A percentile compares a stretch with the other conserved stretches of the same genome.
Evolutionary conservation across 306 rosid genomes (phyloP).

Genomic region (Inga oerstediana): DNA sequence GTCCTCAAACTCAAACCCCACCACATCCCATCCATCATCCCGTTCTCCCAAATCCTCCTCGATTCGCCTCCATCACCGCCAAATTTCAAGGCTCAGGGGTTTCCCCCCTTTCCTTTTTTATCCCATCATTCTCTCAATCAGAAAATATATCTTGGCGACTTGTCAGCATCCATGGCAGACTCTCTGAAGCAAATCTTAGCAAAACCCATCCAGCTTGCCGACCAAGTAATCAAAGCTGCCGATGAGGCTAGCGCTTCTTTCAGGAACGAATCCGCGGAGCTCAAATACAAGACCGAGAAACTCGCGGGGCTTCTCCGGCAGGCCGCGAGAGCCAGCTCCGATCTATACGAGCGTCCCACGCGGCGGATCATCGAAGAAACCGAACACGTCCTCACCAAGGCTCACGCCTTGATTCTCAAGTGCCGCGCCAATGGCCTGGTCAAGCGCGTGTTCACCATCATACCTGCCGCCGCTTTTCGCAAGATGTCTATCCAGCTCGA

Average conservation of each 20-base stretch:
- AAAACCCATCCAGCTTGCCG: conserved; percentile 79
- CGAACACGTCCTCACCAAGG: conserved; percentile 73
- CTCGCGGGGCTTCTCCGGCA: conserved; percentile 78
- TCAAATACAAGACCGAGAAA: conserved; percentile 70
- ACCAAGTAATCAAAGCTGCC: conserved; percentile 72
- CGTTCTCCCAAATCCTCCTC: not conserved
- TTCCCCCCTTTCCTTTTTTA: not conserved
- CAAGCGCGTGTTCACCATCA: conserved; percentile 79
- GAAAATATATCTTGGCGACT: not conserved
- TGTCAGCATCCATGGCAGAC: conserved; percentile 66
- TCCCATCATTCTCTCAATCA: conserved; percentile 16
- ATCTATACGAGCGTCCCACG: conserved; percentile 84
- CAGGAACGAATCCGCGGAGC: conserved; percentile 64
- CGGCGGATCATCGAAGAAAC: conserved; percentile 80
- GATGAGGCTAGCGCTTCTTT: conserved; percentile 70
- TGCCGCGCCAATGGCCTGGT: conserved; percentile 72
- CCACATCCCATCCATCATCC: not conserved
- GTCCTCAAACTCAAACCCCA: not conserved
- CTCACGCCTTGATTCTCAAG: conserved; percentile 53
- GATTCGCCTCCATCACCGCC: conserved; percentile 31
- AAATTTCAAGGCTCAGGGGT: not conserved
- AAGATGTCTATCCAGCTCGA: conserved; percentile 76
- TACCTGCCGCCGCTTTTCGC: conserved; percentile 79
- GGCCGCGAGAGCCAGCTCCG: conserved; percentile 84
- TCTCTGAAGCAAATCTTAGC: conserved; percentile 72